These are phyloP conservation scores for Globisporangium spiculum DNA, from an alignment of 352 stramenopile genomes.

Conservation along the genomic window DNA sequence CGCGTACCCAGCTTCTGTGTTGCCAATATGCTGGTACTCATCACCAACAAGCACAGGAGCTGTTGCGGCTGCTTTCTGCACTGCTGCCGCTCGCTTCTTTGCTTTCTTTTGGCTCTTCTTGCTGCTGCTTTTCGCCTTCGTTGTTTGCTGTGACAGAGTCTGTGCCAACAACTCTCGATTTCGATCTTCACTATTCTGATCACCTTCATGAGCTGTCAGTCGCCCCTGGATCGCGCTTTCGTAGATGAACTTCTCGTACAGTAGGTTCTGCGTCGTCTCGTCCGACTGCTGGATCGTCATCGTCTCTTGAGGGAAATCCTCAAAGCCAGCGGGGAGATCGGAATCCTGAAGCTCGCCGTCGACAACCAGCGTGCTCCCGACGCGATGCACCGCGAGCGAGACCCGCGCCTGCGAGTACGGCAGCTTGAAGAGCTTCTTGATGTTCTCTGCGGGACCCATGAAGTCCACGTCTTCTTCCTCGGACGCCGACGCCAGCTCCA, in stretches of 20 bases:
- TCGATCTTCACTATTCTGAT: background rate
- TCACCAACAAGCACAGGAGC: background rate
- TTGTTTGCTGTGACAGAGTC: background rate
- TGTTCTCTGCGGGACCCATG: conserved; percentile 78
- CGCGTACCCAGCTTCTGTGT: background rate
- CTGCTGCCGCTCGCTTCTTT: conserved; percentile 18
- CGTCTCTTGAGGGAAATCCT: conserved; percentile 49
- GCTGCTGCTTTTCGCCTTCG: conserved; percentile 3
- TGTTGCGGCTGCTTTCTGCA: background rate
- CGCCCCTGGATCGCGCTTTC: conserved; percentile 54
- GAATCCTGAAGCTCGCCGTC: conserved; percentile 72
- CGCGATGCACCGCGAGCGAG: conserved; percentile 79
- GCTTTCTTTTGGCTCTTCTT: conserved; percentile 40
- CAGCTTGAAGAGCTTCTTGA: conserved; percentile 86
- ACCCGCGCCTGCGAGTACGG: conserved; percentile 76
- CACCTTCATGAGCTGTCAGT: conserved; percentile 21
- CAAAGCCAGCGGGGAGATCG: conserved; percentile 69
- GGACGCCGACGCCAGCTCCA: conserved; percentile 66
- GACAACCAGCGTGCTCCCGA: conserved; percentile 76
- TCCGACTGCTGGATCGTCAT: conserved; percentile 54
- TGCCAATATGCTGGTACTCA: background rate
- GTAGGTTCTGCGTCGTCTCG: conserved; percentile 37
- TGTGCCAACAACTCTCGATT: background rate
- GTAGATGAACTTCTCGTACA: conserved; percentile 89
- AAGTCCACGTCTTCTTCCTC: conserved; percentile 78